Conservation (phyloP, 164 flowering plant genomes). For the Berberis thunbergii region DNA sequence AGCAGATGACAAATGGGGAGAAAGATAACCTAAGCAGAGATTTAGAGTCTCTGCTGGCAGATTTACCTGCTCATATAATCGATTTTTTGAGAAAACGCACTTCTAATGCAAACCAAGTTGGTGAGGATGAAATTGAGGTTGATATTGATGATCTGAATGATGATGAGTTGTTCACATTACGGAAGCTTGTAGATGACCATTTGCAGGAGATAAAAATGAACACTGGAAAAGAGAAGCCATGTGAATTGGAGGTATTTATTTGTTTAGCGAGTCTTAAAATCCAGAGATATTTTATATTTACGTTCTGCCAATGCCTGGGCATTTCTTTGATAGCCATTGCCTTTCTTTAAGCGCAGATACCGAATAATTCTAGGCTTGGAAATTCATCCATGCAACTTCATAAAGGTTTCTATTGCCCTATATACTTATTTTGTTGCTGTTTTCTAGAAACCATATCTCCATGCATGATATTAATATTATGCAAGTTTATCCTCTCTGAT, state of each 20-base stretch:
- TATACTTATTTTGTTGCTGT: neutral
- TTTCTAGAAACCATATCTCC: no score
- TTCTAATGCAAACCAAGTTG: constrained; percentile 25
- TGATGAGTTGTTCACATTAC: constrained; percentile 51
- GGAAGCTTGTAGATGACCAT: constrained; percentile 68
- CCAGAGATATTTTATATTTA: no score
- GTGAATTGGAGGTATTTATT: constrained; percentile 60
- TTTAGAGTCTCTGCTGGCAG: constrained; percentile 42
- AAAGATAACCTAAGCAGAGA: constrained; percentile 51
- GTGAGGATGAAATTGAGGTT: constrained; percentile 79
- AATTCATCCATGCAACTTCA: constrained; percentile 45
- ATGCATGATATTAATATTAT: no score
- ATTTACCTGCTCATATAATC: constrained; percentile 59
- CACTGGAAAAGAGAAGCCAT: constrained; percentile 36
- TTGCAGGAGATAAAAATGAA: constrained; percentile 35
- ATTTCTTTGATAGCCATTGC: neutral
- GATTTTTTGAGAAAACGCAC: constrained; percentile 55
- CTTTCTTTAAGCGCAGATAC: constrained; percentile 29
- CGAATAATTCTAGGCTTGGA: constrained; percentile 56
- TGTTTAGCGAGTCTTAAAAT: neutral
- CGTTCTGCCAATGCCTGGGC: neutral
- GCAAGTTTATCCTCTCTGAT: neutral
- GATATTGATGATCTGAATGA: constrained; percentile 64
- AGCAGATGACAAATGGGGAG: constrained; percentile 48
- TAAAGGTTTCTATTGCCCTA: constrained; percentile 35